Percentiles rank a stretch among this genome's conserved stretches.
Conservation (phyloP, 2,329 filamentous ascomycete genomes). For the Verticillium nonalfalfae region DNA sequence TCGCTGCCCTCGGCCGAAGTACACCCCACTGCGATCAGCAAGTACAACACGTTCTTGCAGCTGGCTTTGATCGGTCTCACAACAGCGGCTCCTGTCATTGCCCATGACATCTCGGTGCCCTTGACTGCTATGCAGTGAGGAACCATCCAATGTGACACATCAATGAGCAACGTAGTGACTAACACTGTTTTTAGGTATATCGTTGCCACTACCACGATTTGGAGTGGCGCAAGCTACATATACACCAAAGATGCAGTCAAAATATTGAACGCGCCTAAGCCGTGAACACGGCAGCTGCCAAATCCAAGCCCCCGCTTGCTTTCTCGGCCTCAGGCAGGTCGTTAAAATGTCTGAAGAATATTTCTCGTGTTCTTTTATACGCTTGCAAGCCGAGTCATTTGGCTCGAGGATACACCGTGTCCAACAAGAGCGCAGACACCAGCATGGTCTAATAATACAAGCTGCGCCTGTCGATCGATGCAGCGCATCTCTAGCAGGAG, state of each 20-base stretch:
- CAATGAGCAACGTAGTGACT: neutral
- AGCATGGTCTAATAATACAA: no score
- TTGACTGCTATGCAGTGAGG: conserved; percentile 61
- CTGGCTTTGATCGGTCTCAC: conserved; percentile 79
- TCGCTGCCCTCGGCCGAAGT: conserved; percentile 83
- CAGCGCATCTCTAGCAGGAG: no score
- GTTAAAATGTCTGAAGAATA: neutral
- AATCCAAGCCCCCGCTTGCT: neutral
- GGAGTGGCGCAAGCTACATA: conserved; percentile 90
- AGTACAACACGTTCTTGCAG: conserved; percentile 92
- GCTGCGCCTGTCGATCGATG: no score
- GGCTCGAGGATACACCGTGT: no score
- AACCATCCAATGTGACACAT: neutral
- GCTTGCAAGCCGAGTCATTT: no score
- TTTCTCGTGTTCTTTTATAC: no score
- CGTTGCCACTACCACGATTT: conserved; percentile 83
- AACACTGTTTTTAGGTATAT: conserved; percentile 52
- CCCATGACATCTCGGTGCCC: conserved; percentile 45
- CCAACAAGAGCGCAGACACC: no score
- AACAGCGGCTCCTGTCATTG: conserved; percentile 70
- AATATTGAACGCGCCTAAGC: conserved; percentile 51
- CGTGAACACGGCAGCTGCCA: neutral
- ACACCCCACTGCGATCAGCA: conserved; percentile 75
- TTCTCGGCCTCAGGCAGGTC: neutral
- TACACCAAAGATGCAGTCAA: conserved; percentile 88